Conservation (phyloP, 2,329 filamentous ascomycete species). For the Xylariaceae sp. region DNA sequence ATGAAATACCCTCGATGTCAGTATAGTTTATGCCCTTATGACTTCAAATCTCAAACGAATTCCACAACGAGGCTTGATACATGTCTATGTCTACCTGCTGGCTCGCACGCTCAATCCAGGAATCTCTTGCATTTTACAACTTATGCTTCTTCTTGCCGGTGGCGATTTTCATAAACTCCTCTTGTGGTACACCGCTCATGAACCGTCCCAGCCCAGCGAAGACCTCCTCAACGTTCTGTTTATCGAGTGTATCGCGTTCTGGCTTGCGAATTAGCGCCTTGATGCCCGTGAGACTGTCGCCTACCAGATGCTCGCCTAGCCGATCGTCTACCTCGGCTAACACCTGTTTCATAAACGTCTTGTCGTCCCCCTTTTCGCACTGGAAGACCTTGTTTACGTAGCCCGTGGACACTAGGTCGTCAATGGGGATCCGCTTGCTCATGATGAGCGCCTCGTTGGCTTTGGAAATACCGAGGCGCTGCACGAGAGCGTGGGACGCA, state of each 20-base stretch:
- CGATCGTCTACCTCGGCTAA: slow-evolving; percentile 77
- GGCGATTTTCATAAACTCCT: slow-evolving; percentile 83
- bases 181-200: slow-evolving; percentile 74
- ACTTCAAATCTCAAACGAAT: too few species aligned
- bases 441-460: slow-evolving; percentile 93
- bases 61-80: too few species aligned
- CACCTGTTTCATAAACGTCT: slow-evolving; percentile 68
- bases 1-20: slow-evolving; percentile 27
- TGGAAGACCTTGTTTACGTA: slow-evolving; percentile 84
- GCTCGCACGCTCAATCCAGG: background rate
- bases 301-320: slow-evolving; percentile 75
- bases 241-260: slow-evolving; percentile 69
- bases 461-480: slow-evolving; percentile 73
- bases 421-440: slow-evolving; percentile 71
- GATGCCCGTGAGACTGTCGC: slow-evolving; percentile 75
- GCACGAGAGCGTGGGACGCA: slow-evolving; percentile 73
- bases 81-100: background rate
- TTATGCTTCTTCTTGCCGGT: slow-evolving; percentile 93
- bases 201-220: slow-evolving; percentile 84
- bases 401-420: slow-evolving; percentile 71
- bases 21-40: too few species aligned
- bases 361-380: slow-evolving; percentile 58
- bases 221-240: slow-evolving; percentile 78
- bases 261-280: slow-evolving; percentile 79
- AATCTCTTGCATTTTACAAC: slow-evolving; percentile 41